Evolutionary conservation across 2,329 filamentous ascomycete genomes (phyloP).

Genomic region (Claviceps purpurea): DNA sequence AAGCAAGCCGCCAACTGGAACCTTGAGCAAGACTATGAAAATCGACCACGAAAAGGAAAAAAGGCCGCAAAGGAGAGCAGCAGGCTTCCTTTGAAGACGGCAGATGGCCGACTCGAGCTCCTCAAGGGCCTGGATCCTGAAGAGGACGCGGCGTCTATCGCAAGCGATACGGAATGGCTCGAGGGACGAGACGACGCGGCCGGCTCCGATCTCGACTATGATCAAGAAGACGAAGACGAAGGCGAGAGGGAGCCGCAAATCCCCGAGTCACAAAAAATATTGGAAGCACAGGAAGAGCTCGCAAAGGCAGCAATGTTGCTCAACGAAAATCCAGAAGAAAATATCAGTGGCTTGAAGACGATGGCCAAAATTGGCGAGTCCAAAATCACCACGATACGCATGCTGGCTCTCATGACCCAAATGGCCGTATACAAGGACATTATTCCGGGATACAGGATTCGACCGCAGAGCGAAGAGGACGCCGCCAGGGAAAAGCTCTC

Average conservation of each 20-base stretch:
- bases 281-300: constrained; percentile 82
- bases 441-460: constrained; percentile 91
- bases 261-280: constrained; percentile 64
- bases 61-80: constrained; percentile 59
- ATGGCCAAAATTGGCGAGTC: constrained; percentile 62
- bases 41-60: constrained; percentile 63
- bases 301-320: constrained; percentile 68
- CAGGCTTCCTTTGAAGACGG: constrained; percentile 74
- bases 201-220: constrained; percentile 33
- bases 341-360: constrained; percentile 65
- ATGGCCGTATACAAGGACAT: constrained; percentile 88
- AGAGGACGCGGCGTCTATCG: constrained; percentile 45
- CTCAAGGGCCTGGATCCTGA: constrained; percentile 41
- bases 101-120: constrained; percentile 58
- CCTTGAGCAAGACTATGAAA: constrained; percentile 83
- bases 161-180: constrained; percentile 51
- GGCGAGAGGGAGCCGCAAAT: constrained; percentile 41
- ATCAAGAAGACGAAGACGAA: constrained; percentile 7
- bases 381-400: constrained; percentile 60
- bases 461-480: constrained; percentile 64
- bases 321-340: constrained; percentile 88
- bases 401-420: constrained; percentile 76
- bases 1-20: constrained; percentile 73
- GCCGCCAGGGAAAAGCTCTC: constrained; percentile 68
- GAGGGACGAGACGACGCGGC: constrained; percentile 42